Percentiles rank a stretch among this genome's conserved stretches.
phyloP scores from a whole-genome alignment of 2,329 filamentous ascomycete genomes.

The Onygenales sp. region DNA sequence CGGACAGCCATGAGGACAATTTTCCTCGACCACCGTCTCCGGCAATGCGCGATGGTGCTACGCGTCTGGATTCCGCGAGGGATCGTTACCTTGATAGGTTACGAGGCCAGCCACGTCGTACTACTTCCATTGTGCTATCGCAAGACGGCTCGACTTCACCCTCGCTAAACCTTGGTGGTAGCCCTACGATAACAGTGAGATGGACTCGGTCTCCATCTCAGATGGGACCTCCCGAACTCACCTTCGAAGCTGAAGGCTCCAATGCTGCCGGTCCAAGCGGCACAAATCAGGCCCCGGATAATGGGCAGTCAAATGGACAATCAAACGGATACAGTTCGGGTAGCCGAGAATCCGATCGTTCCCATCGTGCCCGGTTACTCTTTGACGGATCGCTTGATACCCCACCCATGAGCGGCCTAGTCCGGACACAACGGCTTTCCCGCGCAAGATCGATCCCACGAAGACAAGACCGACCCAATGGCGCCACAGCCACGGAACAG shows the following conservation, averaged over 20 bases:
- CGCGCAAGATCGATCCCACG: conserved; percentile 28
- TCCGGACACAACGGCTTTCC: conserved; percentile 19
- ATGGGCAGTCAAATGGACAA: conserved; percentile 1
- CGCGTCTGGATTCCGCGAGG: conserved; percentile 21
- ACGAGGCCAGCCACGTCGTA: conserved; percentile 25
- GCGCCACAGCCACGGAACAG: conserved; percentile 15
- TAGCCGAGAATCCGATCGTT: neutral
- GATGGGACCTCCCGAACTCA: conserved; percentile 22
- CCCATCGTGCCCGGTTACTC: conserved; percentile 2
- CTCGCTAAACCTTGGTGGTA: conserved; percentile 16
- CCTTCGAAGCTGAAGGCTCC: conserved; percentile 13
- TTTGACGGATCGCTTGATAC: conserved; percentile 4
- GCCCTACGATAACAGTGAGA: conserved; percentile 26
- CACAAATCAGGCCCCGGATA: conserved; percentile 2
- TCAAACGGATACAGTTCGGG: neutral
- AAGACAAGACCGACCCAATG: conserved; percentile 20
- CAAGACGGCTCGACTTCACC: conserved; percentile 18
- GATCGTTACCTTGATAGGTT: conserved; percentile 21
- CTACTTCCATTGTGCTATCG: conserved; percentile 32
- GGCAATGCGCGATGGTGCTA: conserved; percentile 16
- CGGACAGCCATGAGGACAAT: conserved; percentile 17
- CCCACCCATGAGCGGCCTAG: neutral
- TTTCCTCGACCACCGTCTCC: conserved; percentile 26
- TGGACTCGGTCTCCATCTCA: conserved; percentile 34
- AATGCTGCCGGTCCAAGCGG: conserved; percentile 17